Evolutionary conservation across 139 green algal genomes (phyloP), one percentile per base, ranked within the genome.

Genomic region (Micractinium sp.): DNA sequence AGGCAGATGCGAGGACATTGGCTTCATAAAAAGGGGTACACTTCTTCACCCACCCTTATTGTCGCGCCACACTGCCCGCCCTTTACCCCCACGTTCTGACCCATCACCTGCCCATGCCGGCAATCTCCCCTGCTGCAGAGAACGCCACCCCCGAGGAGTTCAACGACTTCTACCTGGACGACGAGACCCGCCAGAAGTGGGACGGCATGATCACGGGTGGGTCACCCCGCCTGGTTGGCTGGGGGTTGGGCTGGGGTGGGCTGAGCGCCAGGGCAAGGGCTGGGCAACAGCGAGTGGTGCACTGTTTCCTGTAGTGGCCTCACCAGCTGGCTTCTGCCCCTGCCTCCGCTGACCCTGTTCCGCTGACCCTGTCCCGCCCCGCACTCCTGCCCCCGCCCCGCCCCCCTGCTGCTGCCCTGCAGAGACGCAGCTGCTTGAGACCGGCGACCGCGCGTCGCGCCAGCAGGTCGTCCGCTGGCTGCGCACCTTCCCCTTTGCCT

Each of bases 381-480:
- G 20, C 31, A 25, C 35, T 33, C 76, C 18, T 56, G 0, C 76
- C 38, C 36, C 73, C n/a, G 23, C 36, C 76, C 76, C 14, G 19
- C 76, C 76, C 76, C 38, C 16, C 12, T 23, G 19, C 12, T 27
- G 7, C 73, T 41, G 14, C 14, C 82, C 35, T 67, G 83, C 83
- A 87, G 86, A 96, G 66, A 90, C 96, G 47, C 88, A 94, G 56
- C 63, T 95, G 36, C 53, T 97, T 74, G 93, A 96, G 90, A 87
- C 79, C 31, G 29, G 33, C 67, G 74, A 84, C 53, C 31, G 33
- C 9, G 82, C 27, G 27, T 14, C 82, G 2, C 91, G 96, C 0
- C 94, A 94, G 83, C 93, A 97, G 89, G 96, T 99, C 53, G 97
- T 99, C 82, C 93, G 94, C 89, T 99, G 97, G 97, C 78, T 96